phyloP scores from a whole-genome alignment of 768 basidiomycete species.

The Boletus rubropictus region DNA sequence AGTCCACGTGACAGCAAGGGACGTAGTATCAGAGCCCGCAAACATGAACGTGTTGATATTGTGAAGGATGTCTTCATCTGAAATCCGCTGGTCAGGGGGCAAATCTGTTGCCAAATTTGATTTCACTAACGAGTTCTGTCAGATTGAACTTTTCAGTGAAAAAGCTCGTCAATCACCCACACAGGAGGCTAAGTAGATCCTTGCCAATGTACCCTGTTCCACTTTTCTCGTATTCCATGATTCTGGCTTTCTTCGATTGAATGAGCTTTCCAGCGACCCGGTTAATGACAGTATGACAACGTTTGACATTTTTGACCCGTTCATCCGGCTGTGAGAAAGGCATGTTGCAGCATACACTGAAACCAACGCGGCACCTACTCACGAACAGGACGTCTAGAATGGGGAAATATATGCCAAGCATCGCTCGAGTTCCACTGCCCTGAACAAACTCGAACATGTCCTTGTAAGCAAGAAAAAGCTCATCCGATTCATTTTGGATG shows the following conservation, averaged over 20 bases:
- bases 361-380: slow-evolving; percentile 22
- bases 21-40: slow-evolving; percentile 84
- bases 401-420: slow-evolving; percentile 57
- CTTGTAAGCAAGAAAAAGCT: slow-evolving; percentile 72
- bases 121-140: slow-evolving; percentile 50
- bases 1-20: slow-evolving; percentile 80
- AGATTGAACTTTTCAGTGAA: background rate
- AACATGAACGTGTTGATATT: slow-evolving; percentile 89
- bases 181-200: slow-evolving; percentile 71
- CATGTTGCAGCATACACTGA: background rate
- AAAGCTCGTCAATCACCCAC: slow-evolving; percentile 42
- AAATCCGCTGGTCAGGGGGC: slow-evolving; percentile 63
- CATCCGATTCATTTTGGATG: slow-evolving; percentile 72
- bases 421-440: slow-evolving; percentile 37
- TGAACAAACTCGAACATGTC: slow-evolving; percentile 79
- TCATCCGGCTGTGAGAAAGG: slow-evolving; percentile 45
- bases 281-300: slow-evolving; percentile 57
- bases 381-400: slow-evolving; percentile 51
- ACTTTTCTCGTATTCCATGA: slow-evolving; percentile 51
- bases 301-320: slow-evolving; percentile 42
- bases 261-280: slow-evolving; percentile 72
- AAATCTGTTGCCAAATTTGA: slow-evolving; percentile 74
- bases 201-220: slow-evolving; percentile 53
- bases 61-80: slow-evolving; percentile 81
- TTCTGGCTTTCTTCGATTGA: slow-evolving; percentile 71